Conservation (phyloP, 345 rosid species). For the Citrus medica region DNA sequence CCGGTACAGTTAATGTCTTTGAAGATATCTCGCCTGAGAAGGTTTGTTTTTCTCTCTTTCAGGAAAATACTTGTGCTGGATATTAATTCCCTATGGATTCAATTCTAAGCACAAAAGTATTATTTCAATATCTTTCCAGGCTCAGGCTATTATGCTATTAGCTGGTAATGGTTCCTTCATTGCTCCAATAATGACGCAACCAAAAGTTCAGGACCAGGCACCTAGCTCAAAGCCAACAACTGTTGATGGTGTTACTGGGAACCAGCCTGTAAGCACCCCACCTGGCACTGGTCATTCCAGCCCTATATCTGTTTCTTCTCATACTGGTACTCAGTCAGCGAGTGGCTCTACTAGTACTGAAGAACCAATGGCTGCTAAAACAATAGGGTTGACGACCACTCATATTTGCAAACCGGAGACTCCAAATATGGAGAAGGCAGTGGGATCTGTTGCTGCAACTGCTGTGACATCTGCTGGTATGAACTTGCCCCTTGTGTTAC, state of each 20-base stretch:
- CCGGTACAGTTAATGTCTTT: slow-evolving; percentile 61
- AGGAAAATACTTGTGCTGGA: background rate
- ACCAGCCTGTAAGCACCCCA: slow-evolving; percentile 27
- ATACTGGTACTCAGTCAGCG: slow-evolving; percentile 39
- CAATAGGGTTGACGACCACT: slow-evolving; percentile 29
- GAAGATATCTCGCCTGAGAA: slow-evolving; percentile 72
- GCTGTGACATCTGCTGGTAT: slow-evolving; percentile 64
- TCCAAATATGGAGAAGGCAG: slow-evolving; percentile 23
- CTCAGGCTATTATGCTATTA: slow-evolving; percentile 80
- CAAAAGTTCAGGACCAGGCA: slow-evolving; percentile 32
- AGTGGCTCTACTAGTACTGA: slow-evolving; percentile 48
- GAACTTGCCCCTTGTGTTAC: background rate
- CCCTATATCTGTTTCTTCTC: slow-evolving; percentile 59
- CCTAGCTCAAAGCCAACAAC: slow-evolving; percentile 28
- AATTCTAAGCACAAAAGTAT: slow-evolving; percentile 1
- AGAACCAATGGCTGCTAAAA: slow-evolving; percentile 33
- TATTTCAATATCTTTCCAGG: slow-evolving; percentile 41
- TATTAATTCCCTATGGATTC: background rate
- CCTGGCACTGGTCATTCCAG: slow-evolving; percentile 40
- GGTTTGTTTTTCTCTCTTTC: slow-evolving; percentile 36
- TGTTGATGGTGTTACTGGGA: slow-evolving; percentile 23
- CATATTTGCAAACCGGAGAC: slow-evolving; percentile 37
- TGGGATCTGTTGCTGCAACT: slow-evolving; percentile 30
- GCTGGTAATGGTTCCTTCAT: slow-evolving; percentile 56
- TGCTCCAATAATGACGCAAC: slow-evolving; percentile 25